A percentile compares a stretch with the other conserved stretches of the same genome.
These are phyloP conservation scores for Streptanthus diversifolius DNA, from an alignment of 345 rosid species.

Conservation along the genomic window DNA sequence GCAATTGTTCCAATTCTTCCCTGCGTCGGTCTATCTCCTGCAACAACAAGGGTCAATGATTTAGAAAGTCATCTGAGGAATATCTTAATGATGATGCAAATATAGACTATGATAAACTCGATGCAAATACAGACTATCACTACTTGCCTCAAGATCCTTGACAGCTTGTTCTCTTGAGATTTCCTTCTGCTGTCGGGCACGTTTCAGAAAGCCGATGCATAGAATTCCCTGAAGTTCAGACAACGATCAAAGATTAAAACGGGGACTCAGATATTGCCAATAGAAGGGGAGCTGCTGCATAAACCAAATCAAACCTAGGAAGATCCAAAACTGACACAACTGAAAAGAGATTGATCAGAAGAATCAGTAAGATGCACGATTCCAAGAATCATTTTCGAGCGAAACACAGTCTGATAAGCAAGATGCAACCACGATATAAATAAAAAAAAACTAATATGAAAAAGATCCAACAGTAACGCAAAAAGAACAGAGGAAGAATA, in stretches of 20 bases:
- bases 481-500: not conserved
- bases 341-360: not conserved
- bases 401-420: not conserved
- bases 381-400: not conserved
- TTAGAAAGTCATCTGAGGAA: not conserved
- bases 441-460: not conserved
- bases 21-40: conserved; percentile 82
- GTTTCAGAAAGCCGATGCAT: conserved; percentile 87
- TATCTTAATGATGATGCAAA: not conserved
- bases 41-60: not conserved
- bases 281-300: not conserved
- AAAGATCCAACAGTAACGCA: not conserved
- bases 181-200: conserved; percentile 64
- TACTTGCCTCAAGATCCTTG: conserved; percentile 76
- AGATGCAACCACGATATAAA: not conserved
- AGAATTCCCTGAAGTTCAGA: conserved; percentile 59
- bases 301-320: not conserved
- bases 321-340: not conserved
- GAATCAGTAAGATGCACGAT: not conserved
- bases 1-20: conserved; percentile 85
- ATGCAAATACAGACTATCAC: not conserved
- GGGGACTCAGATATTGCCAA: not conserved
- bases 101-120: not conserved
- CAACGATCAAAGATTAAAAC: not conserved
- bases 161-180: conserved; percentile 75